A percentile compares a stretch with the other conserved stretches of the same genome.
These are phyloP conservation scores for Russula compacta DNA, from an alignment of 768 basidiomycete genomes.

Conservation along the genomic window DNA sequence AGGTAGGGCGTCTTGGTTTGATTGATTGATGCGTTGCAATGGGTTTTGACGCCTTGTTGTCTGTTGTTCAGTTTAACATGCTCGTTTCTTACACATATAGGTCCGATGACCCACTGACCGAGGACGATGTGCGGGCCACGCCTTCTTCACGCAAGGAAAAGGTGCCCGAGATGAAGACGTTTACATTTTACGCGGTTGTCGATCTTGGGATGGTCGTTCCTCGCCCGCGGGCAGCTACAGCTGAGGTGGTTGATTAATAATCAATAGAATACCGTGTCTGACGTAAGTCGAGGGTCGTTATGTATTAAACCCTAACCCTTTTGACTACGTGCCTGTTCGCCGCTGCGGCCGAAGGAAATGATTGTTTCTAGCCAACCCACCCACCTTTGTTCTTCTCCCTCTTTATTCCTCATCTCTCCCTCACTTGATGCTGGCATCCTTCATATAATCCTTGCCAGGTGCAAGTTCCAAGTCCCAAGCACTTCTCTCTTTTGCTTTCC, in stretches of 20 bases:
- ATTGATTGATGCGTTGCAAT: not conserved
- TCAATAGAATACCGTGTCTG: not conserved
- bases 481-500: conserved; percentile 19
- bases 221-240: conserved; percentile 20
- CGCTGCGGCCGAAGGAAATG: not conserved
- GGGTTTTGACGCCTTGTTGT: not conserved
- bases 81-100: conserved; percentile 90
- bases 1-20: conserved; percentile 41
- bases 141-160: conserved; percentile 39
- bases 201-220: conserved; percentile 66
- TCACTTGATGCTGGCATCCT: conserved; percentile 17
- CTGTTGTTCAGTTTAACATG: conserved; percentile 73
- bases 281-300: not conserved
- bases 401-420: not conserved
- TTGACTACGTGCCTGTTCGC: not conserved
- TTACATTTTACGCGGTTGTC: conserved; percentile 82
- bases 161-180: conserved; percentile 71
- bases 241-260: not conserved
- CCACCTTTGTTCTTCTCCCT: not conserved
- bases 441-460: conserved; percentile 32
- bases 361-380: not conserved
- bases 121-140: conserved; percentile 37
- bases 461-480: conserved; percentile 27
- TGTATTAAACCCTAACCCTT: conserved; percentile 13
- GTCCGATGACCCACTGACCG: conserved; percentile 73